These are phyloP conservation scores for Rhizophora apiculata DNA, from an alignment of 345 rosid genomes.

Conservation along the genomic window DNA sequence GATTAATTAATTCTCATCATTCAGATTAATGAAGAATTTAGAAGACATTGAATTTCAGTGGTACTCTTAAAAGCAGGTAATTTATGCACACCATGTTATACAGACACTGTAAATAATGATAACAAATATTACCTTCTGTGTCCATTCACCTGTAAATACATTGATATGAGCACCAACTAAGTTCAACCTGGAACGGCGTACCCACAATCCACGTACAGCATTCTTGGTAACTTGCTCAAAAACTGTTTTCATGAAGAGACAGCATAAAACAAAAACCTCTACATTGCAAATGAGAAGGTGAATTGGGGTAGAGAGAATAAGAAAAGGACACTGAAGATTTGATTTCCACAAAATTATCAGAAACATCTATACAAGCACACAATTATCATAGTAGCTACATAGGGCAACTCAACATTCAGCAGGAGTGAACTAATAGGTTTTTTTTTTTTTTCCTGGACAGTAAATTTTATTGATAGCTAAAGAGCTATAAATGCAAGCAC, in stretches of 20 bases:
- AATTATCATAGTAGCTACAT: too few relatives aligned
- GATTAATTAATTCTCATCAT: background rate
- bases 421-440: too few relatives aligned
- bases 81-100: background rate
- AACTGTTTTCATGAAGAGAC: constrained; percentile 41
- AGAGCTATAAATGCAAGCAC: too few relatives aligned
- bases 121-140: constrained; percentile 73
- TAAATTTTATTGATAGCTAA: too few relatives aligned
- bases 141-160: constrained; percentile 99
- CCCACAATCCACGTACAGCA: constrained; percentile 92
- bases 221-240: constrained; percentile 96
- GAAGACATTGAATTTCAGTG: background rate
- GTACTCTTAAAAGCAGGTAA: background rate
- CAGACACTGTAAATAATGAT: background rate
- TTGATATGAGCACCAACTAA: constrained; percentile 98
- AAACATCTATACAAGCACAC: too few relatives aligned
- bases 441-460: too few relatives aligned
- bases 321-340: background rate
- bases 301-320: background rate
- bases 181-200: constrained; percentile 86
- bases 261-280: background rate
- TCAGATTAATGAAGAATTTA: background rate
- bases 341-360: too few relatives aligned
- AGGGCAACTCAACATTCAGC: too few relatives aligned
- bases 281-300: background rate